Percentiles rank a stretch among this genome's conserved stretches.
Evolutionary conservation across 192 early-diverging fungal genomes (phyloP).

Genomic region (Phycomyces blakesleeanus): DNA sequence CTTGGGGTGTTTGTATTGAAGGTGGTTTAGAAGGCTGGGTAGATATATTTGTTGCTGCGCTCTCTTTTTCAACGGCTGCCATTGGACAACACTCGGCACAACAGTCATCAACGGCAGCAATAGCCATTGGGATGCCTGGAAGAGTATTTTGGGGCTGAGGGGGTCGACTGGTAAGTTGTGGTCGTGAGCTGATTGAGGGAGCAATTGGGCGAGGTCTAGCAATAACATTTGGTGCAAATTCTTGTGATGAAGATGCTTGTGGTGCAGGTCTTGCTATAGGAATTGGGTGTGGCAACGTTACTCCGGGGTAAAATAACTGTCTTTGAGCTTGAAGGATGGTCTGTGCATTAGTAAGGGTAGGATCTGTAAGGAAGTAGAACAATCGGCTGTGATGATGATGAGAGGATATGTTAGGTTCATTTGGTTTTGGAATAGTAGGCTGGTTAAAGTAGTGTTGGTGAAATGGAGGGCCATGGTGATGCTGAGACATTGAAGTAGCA

Average conservation of each 20-base stretch:
- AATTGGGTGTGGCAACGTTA: not conserved
- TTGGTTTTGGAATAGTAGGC: not conserved
- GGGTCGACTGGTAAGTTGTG: not conserved
- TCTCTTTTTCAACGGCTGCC: constrained; percentile 20
- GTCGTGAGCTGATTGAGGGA: not conserved
- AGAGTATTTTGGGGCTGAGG: not conserved
- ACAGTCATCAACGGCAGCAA: constrained; percentile 27
- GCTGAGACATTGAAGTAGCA: no score
- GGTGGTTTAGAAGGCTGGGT: not conserved
- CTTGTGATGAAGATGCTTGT: not conserved
- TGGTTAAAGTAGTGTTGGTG: not conserved
- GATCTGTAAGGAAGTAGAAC: constrained; percentile 4
- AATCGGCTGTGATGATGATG: constrained; percentile 7
- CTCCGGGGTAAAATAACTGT: no score
- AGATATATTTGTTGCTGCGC: constrained; percentile 1
- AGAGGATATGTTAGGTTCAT: not conserved
- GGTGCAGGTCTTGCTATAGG: not conserved
- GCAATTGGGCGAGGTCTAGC: not conserved
- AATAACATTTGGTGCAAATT: not conserved
- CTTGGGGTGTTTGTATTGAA: not conserved
- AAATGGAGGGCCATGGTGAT: no score
- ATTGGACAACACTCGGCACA: constrained; percentile 37
- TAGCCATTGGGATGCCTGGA: not conserved
- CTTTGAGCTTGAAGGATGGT: not conserved
- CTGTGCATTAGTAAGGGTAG: no score